phyloP scores from a whole-genome alignment of 139 green algal species.

The Gonium pectorale region DNA sequence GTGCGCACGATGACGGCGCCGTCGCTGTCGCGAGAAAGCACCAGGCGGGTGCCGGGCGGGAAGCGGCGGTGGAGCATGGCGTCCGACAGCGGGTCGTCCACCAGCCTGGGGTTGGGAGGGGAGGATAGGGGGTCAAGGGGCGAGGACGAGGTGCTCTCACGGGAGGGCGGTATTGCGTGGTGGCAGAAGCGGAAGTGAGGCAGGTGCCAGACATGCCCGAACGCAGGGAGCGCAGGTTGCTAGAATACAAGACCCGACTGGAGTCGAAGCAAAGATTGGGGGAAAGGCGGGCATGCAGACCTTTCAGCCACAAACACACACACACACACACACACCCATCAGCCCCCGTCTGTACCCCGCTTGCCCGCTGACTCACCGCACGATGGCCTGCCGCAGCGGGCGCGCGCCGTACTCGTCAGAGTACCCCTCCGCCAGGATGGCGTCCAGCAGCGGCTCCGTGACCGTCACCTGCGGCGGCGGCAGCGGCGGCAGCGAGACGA shows the following conservation, averaged over 20 bases:
- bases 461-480: too few relatives aligned
- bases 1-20: constrained; percentile 41
- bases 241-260: too few relatives aligned
- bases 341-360: neutral
- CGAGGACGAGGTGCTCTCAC: too few relatives aligned
- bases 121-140: neutral
- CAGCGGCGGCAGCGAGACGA: too few relatives aligned
- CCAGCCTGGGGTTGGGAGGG: constrained; percentile 8
- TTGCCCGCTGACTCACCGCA: constrained; percentile 23
- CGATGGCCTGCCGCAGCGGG: constrained; percentile 81
- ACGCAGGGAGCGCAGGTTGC: too few relatives aligned
- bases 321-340: too few relatives aligned
- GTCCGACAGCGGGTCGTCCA: constrained; percentile 76
- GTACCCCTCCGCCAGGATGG: constrained; percentile 78
- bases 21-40: constrained; percentile 45
- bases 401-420: constrained; percentile 78
- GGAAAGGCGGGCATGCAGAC: too few relatives aligned
- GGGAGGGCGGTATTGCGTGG: too few relatives aligned
- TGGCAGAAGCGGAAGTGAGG: too few relatives aligned
- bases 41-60: constrained; percentile 38
- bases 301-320: too few relatives aligned
- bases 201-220: too few relatives aligned
- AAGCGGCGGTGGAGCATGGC: constrained; percentile 67
- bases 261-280: too few relatives aligned
- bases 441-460: constrained; percentile 66